These are phyloP conservation scores for Aspergillus hiratsukae DNA, from an alignment of 2,329 filamentous ascomycete genomes.

Conservation along the genomic window DNA sequence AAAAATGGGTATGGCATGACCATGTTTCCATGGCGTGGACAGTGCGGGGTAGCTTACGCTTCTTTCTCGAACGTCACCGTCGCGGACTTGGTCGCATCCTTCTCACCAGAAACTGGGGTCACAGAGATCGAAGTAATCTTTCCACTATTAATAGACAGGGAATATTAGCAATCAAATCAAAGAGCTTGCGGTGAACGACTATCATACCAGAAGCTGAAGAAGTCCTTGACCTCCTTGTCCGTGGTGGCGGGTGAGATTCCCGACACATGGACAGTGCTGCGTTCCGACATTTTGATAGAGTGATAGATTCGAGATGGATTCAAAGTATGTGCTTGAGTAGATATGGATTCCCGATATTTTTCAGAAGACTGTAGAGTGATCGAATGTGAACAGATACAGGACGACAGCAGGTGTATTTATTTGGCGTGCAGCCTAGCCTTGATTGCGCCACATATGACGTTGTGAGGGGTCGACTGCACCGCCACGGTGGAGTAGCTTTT, in stretches of 20 bases:
- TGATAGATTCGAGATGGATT: not conserved
- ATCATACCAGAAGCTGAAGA: slow-evolving; percentile 89
- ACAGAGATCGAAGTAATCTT: slow-evolving; percentile 85
- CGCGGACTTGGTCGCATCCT: slow-evolving; percentile 69
- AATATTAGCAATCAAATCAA: slow-evolving; percentile 1
- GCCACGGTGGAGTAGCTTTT: slow-evolving; percentile 19
- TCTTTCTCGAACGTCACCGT: slow-evolving; percentile 97
- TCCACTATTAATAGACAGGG: slow-evolving; percentile 53
- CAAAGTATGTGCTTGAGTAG: not conserved
- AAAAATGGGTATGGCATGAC: not conserved
- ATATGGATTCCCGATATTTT: not conserved
- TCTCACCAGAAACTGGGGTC: slow-evolving; percentile 51
- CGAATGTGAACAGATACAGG: not conserved
- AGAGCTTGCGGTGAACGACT: not conserved
- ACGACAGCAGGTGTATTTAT: slow-evolving; percentile 12
- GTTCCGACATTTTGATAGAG: slow-evolving; percentile 48
- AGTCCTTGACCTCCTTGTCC: slow-evolving; percentile 89
- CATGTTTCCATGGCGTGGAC: slow-evolving; percentile 9
- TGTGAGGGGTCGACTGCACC: slow-evolving; percentile 20
- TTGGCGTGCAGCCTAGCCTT: slow-evolving; percentile 3
- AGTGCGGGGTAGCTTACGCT: slow-evolving; percentile 50
- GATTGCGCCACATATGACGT: slow-evolving; percentile 35
- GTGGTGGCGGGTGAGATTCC: slow-evolving; percentile 78
- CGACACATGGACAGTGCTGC: slow-evolving; percentile 75
- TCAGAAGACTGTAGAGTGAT: not conserved